Base-by-base conservation (phyloP, 163 green algal genomes). In the Chlorella variabilis region DNA sequence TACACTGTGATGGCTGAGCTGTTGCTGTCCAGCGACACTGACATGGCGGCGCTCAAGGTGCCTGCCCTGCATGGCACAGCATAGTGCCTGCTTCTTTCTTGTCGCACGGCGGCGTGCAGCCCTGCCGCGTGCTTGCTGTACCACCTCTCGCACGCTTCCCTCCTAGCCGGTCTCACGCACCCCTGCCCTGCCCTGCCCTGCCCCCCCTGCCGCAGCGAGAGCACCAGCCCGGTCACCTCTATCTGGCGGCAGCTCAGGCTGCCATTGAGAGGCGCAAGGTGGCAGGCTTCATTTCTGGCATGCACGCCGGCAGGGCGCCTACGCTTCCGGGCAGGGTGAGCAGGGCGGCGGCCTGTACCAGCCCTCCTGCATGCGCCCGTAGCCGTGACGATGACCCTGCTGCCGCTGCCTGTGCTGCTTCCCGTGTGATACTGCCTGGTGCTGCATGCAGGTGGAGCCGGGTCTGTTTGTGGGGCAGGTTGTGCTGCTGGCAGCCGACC, bases 1-100 rank as follows among this genome's bases (percentile, higher is more conserved):
- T 91, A 95, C 79, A 81, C 88, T 45, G 81, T 89, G 27, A 90
- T 93, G 77, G 89, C 80, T 25, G 90, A 95, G 82, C 88, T 96
- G 73, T 63, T 96, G 36, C 36, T 81, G 45, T 80, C 31, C 23
- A 71, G 84, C 31, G 85, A 83, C 18, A 63, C 78, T 17, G 79
- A 88, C 56, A 77, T 89, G 29, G 83, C 83, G 4, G 69, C 77
- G 2, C 77, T 84, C 27, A 84, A 92, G 86, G 87, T 87, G n/a
- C 23, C 34, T 49, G 63, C 63, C 18, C 36, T 51, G 63, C 59
- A 23, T 54, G 45, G n/a, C n/a, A n/a, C n/a, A n/a, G n/a, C n/a
- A n/a, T n/a, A n/a, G n/a, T n/a, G n/a, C n/a, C n/a, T n/a, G n/a
- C n/a, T n/a, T n/a, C n/a, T n/a, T n/a, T n/a, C n/a, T n/a, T n/a